Conservation (phyloP, 306 rosid genomes). For the Fragaria vesca region DNA sequence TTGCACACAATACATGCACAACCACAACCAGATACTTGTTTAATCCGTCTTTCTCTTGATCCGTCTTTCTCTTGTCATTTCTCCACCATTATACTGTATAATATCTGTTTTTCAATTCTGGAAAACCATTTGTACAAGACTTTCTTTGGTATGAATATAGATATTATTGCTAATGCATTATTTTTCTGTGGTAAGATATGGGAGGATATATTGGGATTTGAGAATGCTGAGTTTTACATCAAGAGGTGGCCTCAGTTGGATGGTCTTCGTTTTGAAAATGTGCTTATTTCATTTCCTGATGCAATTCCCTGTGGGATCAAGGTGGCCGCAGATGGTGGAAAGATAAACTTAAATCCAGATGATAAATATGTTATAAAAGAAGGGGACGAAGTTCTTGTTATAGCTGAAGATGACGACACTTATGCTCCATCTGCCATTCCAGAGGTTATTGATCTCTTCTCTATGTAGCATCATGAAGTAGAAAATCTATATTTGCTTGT, state of each 20-base stretch:
- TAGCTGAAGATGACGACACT: slow-evolving; percentile 97
- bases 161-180: neutral
- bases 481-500: neutral
- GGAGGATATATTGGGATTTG: slow-evolving; percentile 98
- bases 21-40: neutral
- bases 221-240: slow-evolving; percentile 97
- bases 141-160: neutral
- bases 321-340: slow-evolving; percentile 83
- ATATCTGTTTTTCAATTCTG: neutral
- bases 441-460: slow-evolving; percentile 58
- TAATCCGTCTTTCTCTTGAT: neutral
- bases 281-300: slow-evolving; percentile 86
- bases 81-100: neutral
- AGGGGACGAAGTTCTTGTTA: slow-evolving; percentile 93
- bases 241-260: slow-evolving; percentile 86
- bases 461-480: neutral
- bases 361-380: slow-evolving; percentile 70
- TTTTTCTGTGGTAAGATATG: slow-evolving; percentile 72
- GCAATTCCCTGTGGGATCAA: slow-evolving; percentile 96
- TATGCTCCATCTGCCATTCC: slow-evolving; percentile 79
- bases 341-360: slow-evolving; percentile 84
- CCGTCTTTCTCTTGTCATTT: neutral
- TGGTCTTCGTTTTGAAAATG: slow-evolving; percentile 62
- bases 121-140: neutral
- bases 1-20: neutral